Evolutionary conservation across 148 eudicot species (phyloP), one percentile per base, ranked within the genome.

Genomic region (Selenicereus undatus): DNA sequence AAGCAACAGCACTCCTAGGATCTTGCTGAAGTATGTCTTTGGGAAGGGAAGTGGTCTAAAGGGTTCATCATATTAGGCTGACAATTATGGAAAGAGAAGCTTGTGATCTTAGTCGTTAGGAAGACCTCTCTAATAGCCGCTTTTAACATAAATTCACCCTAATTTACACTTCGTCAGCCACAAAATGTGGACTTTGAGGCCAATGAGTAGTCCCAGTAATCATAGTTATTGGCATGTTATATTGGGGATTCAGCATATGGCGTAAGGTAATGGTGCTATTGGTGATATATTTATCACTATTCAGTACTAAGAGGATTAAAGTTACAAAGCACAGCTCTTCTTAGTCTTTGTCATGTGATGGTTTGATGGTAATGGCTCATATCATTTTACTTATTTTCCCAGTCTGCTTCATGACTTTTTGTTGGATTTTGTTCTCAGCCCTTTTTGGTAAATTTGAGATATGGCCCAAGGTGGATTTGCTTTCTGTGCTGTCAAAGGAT

Each of bases 381-480:
- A 48, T 58, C 29, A 60, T 4, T 6, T 56, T 60, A 13, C 32
- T 29, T 20, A 42, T 45, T 58, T 77, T 70, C 30, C 35, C 24
- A 18, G 66, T 32, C 45, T 66, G 8, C 7, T 39, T 39, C 24
- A 4, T 51, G 20, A 27, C 22, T 27, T 71, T 73, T 82, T 42
- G 22, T 27, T 39, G 36, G 60, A 42, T 76, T 73, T 69, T 39
- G 4, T 69, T 18, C 71, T 9, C 22, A 13, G 9, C 64, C 26
- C 26, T 71, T 71, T 64, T 60, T 76, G 58, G 80, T 82, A 39
- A 27, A 45, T 62, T 74, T 27, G 18, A 72, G 74, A 12, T 75
- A 54, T 79, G 79, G 73, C 66, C 79, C 74, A 9, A 27, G 39
- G 45, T 29, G 48, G 39, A 29, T 54, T 73, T 70, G 29, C 51